Evolutionary conservation across 2,329 filamentous ascomycete species (phyloP).

Genomic region (Xylariaceae sp.): DNA sequence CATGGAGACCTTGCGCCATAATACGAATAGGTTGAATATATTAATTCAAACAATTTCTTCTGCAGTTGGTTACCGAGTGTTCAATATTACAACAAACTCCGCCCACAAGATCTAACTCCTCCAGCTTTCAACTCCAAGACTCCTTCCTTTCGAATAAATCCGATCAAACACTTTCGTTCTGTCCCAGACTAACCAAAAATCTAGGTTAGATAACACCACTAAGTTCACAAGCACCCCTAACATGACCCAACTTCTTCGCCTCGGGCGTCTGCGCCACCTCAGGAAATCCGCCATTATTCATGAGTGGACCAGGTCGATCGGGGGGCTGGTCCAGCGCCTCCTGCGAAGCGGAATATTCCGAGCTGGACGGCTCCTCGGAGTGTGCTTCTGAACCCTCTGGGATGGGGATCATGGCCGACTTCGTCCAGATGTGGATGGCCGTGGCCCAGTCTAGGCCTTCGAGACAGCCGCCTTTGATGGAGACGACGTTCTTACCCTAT

Average conservation of each 20-base stretch:
- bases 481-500: constrained; percentile 66
- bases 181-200: background rate
- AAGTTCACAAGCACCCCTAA: constrained; percentile 41
- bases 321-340: constrained; percentile 56
- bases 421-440: constrained; percentile 73
- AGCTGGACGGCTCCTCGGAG: constrained; percentile 57
- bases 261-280: constrained; percentile 20
- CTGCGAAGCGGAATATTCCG: constrained; percentile 52
- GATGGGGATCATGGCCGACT: constrained; percentile 71
- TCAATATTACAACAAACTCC: too few relatives aligned
- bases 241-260: background rate
- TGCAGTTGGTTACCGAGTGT: too few relatives aligned
- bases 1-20: too few relatives aligned
- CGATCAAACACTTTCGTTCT: too few relatives aligned
- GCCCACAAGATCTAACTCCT: background rate
- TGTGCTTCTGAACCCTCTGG: constrained; percentile 67
- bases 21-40: too few relatives aligned
- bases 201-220: constrained; percentile 32
- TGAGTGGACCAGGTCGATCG: constrained; percentile 17
- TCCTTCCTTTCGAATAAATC: background rate
- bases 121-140: background rate
- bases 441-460: constrained; percentile 65
- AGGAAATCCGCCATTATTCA: constrained; percentile 12
- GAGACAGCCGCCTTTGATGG: constrained; percentile 72
- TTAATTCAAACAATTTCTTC: too few relatives aligned